A percentile compares a stretch with the other conserved stretches of the same genome.
Conservation (phyloP, 305 asterid species). For the Fraxinus dipetala region DNA sequence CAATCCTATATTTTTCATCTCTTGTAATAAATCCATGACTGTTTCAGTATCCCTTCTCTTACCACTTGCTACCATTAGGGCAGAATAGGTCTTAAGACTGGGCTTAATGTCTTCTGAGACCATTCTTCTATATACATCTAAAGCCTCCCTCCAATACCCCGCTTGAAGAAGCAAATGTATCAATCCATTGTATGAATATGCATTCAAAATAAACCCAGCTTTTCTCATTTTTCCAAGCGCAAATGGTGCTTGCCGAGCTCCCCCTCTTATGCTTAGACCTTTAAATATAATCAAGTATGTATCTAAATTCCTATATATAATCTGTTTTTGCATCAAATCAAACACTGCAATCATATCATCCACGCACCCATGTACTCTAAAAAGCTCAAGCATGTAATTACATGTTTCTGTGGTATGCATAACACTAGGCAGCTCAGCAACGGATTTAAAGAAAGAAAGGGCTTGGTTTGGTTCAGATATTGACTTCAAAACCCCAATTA, state of each 20-base stretch:
- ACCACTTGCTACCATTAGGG: conserved; percentile 92
- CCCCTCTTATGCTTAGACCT: conserved; percentile 66
- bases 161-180: conserved; percentile 84
- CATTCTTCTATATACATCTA: conserved; percentile 65
- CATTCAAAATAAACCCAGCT: conserved; percentile 66
- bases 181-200: conserved; percentile 88
- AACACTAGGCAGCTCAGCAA: conserved; percentile 54
- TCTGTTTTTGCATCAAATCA: conserved; percentile 85
- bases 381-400: conserved; percentile 80
- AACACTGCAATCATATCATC: conserved; percentile 75
- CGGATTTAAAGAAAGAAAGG: conserved; percentile 51
- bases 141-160: conserved; percentile 68
- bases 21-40: conserved; percentile 68
- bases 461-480: conserved; percentile 47
- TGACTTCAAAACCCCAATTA: conserved; percentile 61
- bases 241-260: conserved; percentile 58
- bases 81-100: conserved; percentile 88
- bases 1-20: conserved; percentile 77
- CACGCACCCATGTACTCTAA: conserved; percentile 55
- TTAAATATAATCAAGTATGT: conserved; percentile 77
- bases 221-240: conserved; percentile 75
- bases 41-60: conserved; percentile 72
- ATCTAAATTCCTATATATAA: conserved; percentile 68
- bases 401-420: conserved; percentile 80
- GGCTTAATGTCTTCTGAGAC: conserved; percentile 75